Evolutionary conservation across 345 rosid species (phyloP), one percentile per base, ranked within the genome.

Genomic region (Gossypioides kirkii): DNA sequence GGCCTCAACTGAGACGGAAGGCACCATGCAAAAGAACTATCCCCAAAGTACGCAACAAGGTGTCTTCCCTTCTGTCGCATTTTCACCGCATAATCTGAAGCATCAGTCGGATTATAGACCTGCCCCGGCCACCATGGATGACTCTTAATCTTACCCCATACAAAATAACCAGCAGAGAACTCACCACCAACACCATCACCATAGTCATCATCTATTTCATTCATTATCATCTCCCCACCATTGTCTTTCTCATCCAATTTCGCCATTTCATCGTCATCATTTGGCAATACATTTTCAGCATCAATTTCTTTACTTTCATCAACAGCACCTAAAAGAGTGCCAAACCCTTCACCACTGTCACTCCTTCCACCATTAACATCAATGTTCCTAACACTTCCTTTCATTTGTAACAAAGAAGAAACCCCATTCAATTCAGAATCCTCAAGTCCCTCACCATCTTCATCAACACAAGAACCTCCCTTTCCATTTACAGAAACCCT

Each of bases 41-140:
- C 98, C 1, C 97, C 98, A 45, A 91, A 95, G 74, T 89, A 95
- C 0, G 96, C 96, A 28, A 95, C 97, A 11, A 95, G 97, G 36
- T 86, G 65, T 71, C 84, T 89, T 56, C 85, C 88, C 26, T 72
- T 86, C 41, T 79, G 87, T 69, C 81, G 86, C 2, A 80, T 72
- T 86, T 85, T 89, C 63, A 79, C 71, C 0, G 98, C 97, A 77
- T 74, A 75, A 14, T 91, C 91, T 1, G 99, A 92, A 43, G 99
- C 97, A 82, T 87, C 83, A 0, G 78, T 76, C 13, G 90, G 81
- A 81, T 91, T 91, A 60, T 91, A 89, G 46, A 95, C 69, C 90
- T 87, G 91, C 36, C 98, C 99, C 0, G 99, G 99, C 99, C 99
- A 95, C 99, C 99, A 95, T 41, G 98, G 98, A 77, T 95, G 91